These are phyloP conservation scores for Apiospora pterosperma DNA, from an alignment of 2,329 filamentous ascomycete species.

Conservation along the genomic window DNA sequence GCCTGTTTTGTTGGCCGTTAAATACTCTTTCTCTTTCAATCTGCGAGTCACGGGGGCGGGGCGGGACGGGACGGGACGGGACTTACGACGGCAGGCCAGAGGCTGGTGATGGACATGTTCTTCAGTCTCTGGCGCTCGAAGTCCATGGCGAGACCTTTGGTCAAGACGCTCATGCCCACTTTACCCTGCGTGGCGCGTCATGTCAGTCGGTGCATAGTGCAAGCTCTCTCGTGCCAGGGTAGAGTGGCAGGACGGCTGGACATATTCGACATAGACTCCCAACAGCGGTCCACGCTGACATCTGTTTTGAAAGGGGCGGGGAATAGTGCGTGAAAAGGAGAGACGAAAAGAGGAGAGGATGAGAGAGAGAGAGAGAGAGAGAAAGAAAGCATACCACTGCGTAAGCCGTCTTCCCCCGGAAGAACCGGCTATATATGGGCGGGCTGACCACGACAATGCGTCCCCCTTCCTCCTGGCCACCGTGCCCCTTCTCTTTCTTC, in stretches of 20 bases:
- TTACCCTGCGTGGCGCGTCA: constrained; percentile 42
- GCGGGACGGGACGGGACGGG: no score
- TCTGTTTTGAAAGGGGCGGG: neutral
- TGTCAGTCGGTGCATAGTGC: neutral
- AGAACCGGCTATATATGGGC: constrained; percentile 82
- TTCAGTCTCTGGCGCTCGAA: constrained; percentile 62
- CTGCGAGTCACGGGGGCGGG: no score
- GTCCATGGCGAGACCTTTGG: constrained; percentile 80
- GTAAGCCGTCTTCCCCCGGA: constrained; percentile 82
- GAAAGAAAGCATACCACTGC: constrained; percentile 45
- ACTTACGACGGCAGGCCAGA: constrained; percentile 76
- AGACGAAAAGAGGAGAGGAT: neutral
- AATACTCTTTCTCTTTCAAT: no score
- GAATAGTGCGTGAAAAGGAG: neutral
- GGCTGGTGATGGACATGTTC: constrained; percentile 73
- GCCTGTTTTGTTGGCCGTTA: constrained; percentile 30
- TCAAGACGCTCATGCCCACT: constrained; percentile 77
- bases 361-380: neutral
- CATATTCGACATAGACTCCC: no score
- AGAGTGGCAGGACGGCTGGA: no score
- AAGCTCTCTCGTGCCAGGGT: no score
- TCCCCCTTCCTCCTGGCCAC: constrained; percentile 53
- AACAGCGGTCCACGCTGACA: no score
- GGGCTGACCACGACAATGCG: constrained; percentile 77
- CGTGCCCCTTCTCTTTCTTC: neutral